phyloP scores from a whole-genome alignment of 2,329 filamentous ascomycete genomes.

The Fusarium xyrophilum region DNA sequence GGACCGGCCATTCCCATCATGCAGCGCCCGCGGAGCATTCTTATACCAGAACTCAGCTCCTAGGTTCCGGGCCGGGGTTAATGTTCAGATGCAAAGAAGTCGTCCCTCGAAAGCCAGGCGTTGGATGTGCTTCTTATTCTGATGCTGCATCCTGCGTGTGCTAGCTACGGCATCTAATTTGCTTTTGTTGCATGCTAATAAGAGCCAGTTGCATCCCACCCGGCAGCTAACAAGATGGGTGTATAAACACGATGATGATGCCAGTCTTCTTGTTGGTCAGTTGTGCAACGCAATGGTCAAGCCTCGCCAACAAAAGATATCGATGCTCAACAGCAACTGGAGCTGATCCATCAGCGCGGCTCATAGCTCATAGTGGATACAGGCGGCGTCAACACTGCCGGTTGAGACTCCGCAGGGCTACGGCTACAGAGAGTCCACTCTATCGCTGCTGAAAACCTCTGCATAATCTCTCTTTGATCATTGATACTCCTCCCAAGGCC shows the following conservation, averaged over 20 bases:
- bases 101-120: neutral
- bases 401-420: constrained; percentile 5
- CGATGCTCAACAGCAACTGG: constrained; percentile 5
- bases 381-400: constrained; percentile 18
- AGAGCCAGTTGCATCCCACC: neutral
- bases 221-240: neutral
- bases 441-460: neutral
- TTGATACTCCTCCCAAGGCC: neutral
- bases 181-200: neutral
- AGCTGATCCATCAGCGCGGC: constrained; percentile 17
- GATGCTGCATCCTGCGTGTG: neutral
- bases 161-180: neutral
- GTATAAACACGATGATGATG: neutral
- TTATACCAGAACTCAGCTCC: neutral
- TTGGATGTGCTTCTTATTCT: neutral
- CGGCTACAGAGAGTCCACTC: neutral
- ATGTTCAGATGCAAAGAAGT: neutral
- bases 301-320: constrained; percentile 1
- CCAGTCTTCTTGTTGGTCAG: neutral
- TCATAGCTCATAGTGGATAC: constrained; percentile 34
- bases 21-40: neutral
- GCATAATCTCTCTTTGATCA: neutral
- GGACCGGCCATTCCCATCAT: constrained; percentile 2
- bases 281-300: neutral
- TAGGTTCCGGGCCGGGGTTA: constrained; percentile 25